Conservation (phyloP, 495 filamentous ascomycete genomes). For the Mycothermus thermophilus region DNA sequence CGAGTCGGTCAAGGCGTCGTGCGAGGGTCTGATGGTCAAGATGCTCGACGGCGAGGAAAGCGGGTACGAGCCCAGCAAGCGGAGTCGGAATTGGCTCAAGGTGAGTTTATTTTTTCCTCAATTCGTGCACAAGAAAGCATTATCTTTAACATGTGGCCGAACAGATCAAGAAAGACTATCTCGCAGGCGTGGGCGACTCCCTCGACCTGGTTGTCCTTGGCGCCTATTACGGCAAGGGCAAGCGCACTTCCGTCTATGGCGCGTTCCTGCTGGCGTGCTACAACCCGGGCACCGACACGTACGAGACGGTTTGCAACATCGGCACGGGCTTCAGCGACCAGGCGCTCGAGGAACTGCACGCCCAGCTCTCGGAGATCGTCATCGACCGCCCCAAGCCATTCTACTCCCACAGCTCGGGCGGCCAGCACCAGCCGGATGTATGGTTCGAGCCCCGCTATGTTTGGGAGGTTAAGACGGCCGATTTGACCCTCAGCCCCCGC, state of each 20-base stretch:
- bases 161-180: conserved; percentile 96
- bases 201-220: conserved; percentile 93
- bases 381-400: conserved; percentile 92
- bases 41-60: conserved; percentile 89
- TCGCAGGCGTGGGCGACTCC: conserved; percentile 82
- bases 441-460: conserved; percentile 93
- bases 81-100: conserved; percentile 96
- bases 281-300: conserved; percentile 60
- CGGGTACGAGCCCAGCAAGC: conserved; percentile 87
- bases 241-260: conserved; percentile 87
- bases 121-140: neutral
- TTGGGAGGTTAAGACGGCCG: conserved; percentile 96
- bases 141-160: no score
- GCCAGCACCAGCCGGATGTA: conserved; percentile 90
- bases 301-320: conserved; percentile 96
- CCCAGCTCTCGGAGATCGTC: conserved; percentile 49
- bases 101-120: conserved; percentile 27
- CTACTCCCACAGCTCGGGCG: conserved; percentile 68
- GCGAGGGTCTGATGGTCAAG: conserved; percentile 97
- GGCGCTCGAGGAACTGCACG: conserved; percentile 68
- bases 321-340: conserved; percentile 92
- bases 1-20: conserved; percentile 83
- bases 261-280: conserved; percentile 92
- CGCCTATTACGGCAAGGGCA: conserved; percentile 87
- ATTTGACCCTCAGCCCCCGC: conserved; percentile 79